Evolutionary conservation across 225 moss, liverwort and hornwort genomes (phyloP), one percentile per base, ranked within the genome.

Genomic region (Asterella californica): DNA sequence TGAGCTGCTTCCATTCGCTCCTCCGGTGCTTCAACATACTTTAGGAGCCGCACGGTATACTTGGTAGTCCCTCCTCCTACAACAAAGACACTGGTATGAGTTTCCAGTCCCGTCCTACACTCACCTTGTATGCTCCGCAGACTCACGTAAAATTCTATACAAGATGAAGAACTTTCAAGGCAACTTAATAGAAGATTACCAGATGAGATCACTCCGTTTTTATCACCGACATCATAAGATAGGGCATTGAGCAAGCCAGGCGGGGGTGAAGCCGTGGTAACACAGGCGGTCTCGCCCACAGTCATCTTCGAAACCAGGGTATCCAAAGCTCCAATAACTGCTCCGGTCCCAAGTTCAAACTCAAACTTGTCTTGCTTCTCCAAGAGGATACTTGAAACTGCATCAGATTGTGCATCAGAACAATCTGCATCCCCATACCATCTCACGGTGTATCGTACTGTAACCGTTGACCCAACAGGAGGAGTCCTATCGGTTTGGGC

Each of bases 1-100:
- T 91, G 92, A 46, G 99, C 95, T 57, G 95, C 90, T 82, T 99
- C 99, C 88, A 99, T 95, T 78, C 93, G 89, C 79, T 99, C 99
- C 79, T 99, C 99, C 78, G 89, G 87, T 70, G 93, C 89, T 84
- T 92, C 95, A 72, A 85, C 89, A 80, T 88, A 92, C 78, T 89
- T 95, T 12, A 93, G 76, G 47, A 95, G 86, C 88, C 89, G 92
- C 80, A 99, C 88, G 61, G 85, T 93, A 72, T 90, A 99, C 82
- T 87, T 89, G 42, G 93, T 77, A 71, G 67, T 78, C 69, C 82
- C 84, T 69, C 60, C 84, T 84, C 77, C 30, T 0, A 80, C 53
- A 76, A 33, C 33, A 69, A 75, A 72, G 6, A 30, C 1, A 60
- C 68, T 6, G 27, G 8, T 0, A 66, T 57, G 11, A 74, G 27